phyloP scores from a whole-genome alignment of 164 flowering plant genomes.

The Nelumbo lutea region DNA sequence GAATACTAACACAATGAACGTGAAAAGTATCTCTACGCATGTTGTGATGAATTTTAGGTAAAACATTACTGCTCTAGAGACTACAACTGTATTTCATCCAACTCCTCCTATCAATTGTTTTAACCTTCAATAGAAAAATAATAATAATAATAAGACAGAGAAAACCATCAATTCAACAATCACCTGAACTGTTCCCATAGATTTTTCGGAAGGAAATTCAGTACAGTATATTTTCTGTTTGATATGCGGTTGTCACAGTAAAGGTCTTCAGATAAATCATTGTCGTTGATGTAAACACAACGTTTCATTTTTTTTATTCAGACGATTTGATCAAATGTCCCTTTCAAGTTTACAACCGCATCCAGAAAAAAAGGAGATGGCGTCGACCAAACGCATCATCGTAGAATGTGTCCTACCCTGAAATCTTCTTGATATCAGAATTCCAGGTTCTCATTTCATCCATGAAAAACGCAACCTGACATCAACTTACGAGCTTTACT shows the following conservation, averaged over 20 bases:
- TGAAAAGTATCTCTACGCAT: too few species aligned
- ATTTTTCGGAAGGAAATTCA: conserved; percentile 91
- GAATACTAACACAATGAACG: too few species aligned
- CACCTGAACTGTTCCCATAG: conserved; percentile 99
- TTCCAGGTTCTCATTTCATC: too few species aligned
- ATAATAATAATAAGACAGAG: background rate
- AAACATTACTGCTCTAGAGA: background rate
- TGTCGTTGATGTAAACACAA: conserved; percentile 73
- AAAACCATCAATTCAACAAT: conserved; percentile 12
- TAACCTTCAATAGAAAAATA: background rate
- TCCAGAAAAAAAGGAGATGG: too few species aligned
- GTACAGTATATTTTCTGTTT: conserved; percentile 80
- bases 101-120: background rate
- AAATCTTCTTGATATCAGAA: too few species aligned
- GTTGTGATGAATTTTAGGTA: background rate
- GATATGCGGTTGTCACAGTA: conserved; percentile 88
- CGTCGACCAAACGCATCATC: too few species aligned
- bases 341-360: too few species aligned
- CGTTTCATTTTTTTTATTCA: conserved; percentile 58
- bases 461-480: too few species aligned
- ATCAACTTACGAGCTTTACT: too few species aligned
- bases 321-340: too few species aligned
- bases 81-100: too few species aligned
- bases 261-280: conserved; percentile 48
- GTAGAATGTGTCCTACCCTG: too few species aligned